Conservation (phyloP, 169 alveolate genomes). For the Plasmodium gallinaceum region DNA sequence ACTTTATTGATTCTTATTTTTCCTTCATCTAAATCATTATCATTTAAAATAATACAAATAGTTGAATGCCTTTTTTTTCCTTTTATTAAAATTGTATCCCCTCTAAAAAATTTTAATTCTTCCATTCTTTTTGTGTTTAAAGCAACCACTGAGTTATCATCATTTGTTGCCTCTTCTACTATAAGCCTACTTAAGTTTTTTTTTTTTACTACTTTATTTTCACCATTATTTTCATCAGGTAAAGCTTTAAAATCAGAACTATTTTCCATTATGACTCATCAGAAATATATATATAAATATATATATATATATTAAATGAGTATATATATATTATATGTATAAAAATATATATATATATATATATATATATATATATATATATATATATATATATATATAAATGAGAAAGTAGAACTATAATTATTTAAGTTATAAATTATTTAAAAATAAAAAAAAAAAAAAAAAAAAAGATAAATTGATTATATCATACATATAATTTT, state of each 20-base stretch:
- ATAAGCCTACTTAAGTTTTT: slow-evolving; percentile 89
- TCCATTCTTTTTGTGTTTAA: slow-evolving; percentile 94
- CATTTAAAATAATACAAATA: slow-evolving; percentile 98
- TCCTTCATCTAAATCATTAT: slow-evolving; percentile 96
- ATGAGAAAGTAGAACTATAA: too few species aligned
- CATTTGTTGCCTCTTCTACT: slow-evolving; percentile 99
- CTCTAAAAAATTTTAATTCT: slow-evolving; percentile 97
- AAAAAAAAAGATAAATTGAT: too few species aligned
- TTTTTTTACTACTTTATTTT: slow-evolving; percentile 39
- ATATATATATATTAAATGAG: slow-evolving; percentile 1
- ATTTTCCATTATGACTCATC: slow-evolving; percentile 50
- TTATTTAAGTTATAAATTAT: too few species aligned
- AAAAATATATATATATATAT: background rate
- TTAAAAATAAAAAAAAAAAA: too few species aligned
- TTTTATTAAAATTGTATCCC: slow-evolving; percentile 98
- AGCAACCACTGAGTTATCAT: slow-evolving; percentile 98
- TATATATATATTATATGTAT: background rate
- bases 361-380: background rate
- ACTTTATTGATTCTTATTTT: slow-evolving; percentile 98
- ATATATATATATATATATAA: background rate
- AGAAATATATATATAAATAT: slow-evolving; percentile 13
- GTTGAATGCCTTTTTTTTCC: slow-evolving; percentile 99
- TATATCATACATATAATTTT: too few species aligned
- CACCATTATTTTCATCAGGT: slow-evolving; percentile 45
- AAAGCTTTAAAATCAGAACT: slow-evolving; percentile 27